Evolutionary conservation across 345 rosid genomes (phyloP), one percentile per base, ranked within the genome.

Genomic region (Gossypium turneri): DNA sequence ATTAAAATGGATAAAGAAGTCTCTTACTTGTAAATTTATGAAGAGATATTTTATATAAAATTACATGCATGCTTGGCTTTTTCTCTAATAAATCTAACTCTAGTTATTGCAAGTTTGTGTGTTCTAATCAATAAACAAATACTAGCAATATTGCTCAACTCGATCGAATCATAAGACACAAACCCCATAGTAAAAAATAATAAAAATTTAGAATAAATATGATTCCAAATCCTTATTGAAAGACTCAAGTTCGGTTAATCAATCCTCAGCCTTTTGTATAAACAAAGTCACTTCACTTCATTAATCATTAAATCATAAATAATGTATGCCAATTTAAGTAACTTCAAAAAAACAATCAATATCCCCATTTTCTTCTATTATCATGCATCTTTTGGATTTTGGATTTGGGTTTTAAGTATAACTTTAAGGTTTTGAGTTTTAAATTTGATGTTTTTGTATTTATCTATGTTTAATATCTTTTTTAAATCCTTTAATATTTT

Each of bases 171-270:
- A 29, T 61, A 61, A 27, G 48, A 64, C 16, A 41, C 68, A 64
- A 64, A 64, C 25, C 68, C 68, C 68, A 63, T 16, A 63, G 13
- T 17, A 47, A 47, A 9, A 13, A 51, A 34, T 34, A 5, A 5
- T 34, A 34, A 34, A 34, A 5, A 34, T 34, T 34, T 34, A 34
- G 41, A 15, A 3, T 8, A 67, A 22, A 53, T 48, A 67, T 48
- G 57, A 25, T 48, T 48, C 56, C 57, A 24, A 34, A 67, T 67
- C 57, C 50, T 25, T 48, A 67, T 67, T 34, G 57, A 67, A 24
- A 29, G 43, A 48, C 57, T 48, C 15, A 15, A 22, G 9, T 25
- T 67, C 20, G 7, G 43, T 50, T 29, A 29, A 29, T 50, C 51
- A 69, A 69, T 27, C 43, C 13, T 58, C 22, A 3, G 38, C 22